A percentile compares a stretch with the other conserved stretches of the same genome.
Evolutionary conservation across 441 rosid species (phyloP).

Genomic region (Gossypium trilobum): DNA sequence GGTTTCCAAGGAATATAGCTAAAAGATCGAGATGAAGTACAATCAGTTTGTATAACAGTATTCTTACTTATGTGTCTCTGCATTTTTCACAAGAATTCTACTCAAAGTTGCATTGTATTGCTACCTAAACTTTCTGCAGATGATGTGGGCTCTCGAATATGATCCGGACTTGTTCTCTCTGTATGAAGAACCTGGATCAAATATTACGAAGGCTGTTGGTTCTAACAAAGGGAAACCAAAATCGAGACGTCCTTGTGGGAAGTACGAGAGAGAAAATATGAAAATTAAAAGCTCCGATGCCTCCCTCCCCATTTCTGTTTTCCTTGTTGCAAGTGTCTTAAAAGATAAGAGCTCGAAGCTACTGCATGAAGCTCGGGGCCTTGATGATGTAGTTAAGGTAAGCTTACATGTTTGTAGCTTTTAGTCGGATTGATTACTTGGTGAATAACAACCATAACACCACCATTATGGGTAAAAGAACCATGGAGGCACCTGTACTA

Average conservation of each 20-base stretch:
- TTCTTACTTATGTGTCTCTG: neutral
- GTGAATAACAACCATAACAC: neutral
- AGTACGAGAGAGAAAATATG: slow-evolving; percentile 82
- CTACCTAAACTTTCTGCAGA: slow-evolving; percentile 33
- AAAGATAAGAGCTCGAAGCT: slow-evolving; percentile 81
- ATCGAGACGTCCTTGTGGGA: slow-evolving; percentile 66
- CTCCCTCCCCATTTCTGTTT: slow-evolving; percentile 83
- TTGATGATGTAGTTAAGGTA: slow-evolving; percentile 91
- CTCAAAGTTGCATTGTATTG: slow-evolving; percentile 4
- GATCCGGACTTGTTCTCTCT: slow-evolving; percentile 63
- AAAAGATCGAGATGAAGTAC: neutral
- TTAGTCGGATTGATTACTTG: neutral
- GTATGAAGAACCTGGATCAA: slow-evolving; percentile 51
- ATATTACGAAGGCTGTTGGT: slow-evolving; percentile 39
- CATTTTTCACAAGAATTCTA: neutral
- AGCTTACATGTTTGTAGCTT: slow-evolving; percentile 6
- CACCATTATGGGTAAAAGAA: too few relatives aligned
- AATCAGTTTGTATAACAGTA: neutral
- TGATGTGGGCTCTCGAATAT: slow-evolving; percentile 99
- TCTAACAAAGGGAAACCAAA: slow-evolving; percentile 51
- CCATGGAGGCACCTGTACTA: too few relatives aligned
- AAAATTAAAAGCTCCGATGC: slow-evolving; percentile 52
- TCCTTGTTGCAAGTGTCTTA: slow-evolving; percentile 90
- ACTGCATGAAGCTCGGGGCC: slow-evolving; percentile 76
- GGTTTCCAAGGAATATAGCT: neutral